Evolutionary conservation across 768 basidiomycete genomes (phyloP).

Genomic region (Crucibulum laeve): DNA sequence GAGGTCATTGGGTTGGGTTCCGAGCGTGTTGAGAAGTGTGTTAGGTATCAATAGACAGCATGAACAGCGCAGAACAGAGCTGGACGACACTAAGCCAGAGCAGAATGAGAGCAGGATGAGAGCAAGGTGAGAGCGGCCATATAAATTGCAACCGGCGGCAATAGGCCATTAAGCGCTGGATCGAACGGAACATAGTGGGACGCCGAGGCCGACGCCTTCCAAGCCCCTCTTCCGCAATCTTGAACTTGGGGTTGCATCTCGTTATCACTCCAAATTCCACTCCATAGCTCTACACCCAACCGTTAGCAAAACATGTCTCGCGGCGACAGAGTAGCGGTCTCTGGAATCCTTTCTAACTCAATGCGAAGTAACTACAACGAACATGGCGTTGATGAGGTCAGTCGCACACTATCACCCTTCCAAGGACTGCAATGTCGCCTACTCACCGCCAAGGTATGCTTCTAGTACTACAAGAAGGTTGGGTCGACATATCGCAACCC

Average conservation of each 20-base stretch:
- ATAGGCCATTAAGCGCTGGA: too few species aligned
- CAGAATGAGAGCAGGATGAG: too few species aligned
- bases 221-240: too few species aligned
- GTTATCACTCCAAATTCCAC: neutral
- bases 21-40: neutral
- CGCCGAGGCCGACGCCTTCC: too few species aligned
- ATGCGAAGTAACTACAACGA: conserved; percentile 36
- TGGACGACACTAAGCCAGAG: neutral
- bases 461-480: conserved; percentile 60
- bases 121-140: too few species aligned
- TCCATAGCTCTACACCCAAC: neutral
- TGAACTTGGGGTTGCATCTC: too few species aligned
- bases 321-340: conserved; percentile 24
- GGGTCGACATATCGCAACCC: conserved; percentile 70
- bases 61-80: neutral
- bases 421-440: neutral
- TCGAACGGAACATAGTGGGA: too few species aligned
- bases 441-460: neutral
- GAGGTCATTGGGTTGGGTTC: conserved; percentile 46
- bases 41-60: neutral
- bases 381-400: conserved; percentile 55
- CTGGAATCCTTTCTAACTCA: conserved; percentile 29
- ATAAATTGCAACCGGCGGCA: too few species aligned
- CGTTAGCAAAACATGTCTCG: conserved; percentile 23
- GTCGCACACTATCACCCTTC: conserved; percentile 6